phyloP scores from a whole-genome alignment of 257 asterid genomes.

The Echites panduratus region DNA sequence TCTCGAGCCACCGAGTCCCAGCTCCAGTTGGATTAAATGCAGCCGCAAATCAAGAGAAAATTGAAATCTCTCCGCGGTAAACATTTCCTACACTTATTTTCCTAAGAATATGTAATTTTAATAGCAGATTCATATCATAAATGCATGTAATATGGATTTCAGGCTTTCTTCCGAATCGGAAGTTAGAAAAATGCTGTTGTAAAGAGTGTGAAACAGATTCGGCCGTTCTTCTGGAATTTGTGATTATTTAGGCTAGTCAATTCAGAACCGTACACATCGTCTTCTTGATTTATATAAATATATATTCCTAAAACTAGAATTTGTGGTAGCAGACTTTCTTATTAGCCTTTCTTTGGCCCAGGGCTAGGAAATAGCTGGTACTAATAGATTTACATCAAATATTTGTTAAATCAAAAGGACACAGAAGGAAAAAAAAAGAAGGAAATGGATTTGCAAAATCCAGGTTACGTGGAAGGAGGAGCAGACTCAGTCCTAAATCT shows the following conservation, averaged over 20 bases:
- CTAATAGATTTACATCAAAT: not conserved
- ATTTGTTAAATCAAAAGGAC: too few relatives aligned
- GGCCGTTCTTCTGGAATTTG: not conserved
- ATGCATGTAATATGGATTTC: not conserved
- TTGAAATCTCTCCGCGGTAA: not conserved
- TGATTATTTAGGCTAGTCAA: not conserved
- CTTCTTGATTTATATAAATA: too few relatives aligned
- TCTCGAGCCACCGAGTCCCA: not conserved
- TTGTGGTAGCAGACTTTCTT: not conserved
- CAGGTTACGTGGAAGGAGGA: conserved; percentile 39
- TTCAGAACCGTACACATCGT: not conserved
- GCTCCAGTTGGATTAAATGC: not conserved
- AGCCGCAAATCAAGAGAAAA: not conserved
- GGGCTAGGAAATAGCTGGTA: not conserved
- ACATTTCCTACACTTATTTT: not conserved
- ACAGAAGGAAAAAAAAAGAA: too few relatives aligned
- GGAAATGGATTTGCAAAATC: conserved; percentile 30
- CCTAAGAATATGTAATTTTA: not conserved
- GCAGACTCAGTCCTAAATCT: conserved; percentile 68
- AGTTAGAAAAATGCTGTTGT: not conserved
- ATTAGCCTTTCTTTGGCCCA: not conserved
- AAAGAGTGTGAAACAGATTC: not conserved
- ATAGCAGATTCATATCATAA: not conserved
- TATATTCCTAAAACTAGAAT: too few relatives aligned
- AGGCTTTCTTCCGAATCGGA: not conserved